These are phyloP conservation scores for Yarrowia phangngaensis DNA, from an alignment of 805 yeast genomes.

Conservation along the genomic window DNA sequence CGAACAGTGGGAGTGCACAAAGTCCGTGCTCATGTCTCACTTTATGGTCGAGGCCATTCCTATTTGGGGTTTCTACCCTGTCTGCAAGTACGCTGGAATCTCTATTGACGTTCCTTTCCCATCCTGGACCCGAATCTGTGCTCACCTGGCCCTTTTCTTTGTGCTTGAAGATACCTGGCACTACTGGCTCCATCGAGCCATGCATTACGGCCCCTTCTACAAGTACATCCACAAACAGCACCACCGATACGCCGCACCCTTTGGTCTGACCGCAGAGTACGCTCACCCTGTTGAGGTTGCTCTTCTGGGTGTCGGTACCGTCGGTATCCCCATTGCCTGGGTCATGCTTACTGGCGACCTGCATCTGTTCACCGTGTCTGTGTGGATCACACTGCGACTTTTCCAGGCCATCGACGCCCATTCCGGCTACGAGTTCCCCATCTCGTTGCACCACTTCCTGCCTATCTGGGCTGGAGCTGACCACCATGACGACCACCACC, in stretches of 20 bases:
- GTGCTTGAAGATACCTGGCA: slow-evolving; percentile 94
- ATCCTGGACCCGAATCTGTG: slow-evolving; percentile 49
- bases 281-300: slow-evolving; percentile 95
- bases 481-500: slow-evolving; percentile 97
- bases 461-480: slow-evolving; percentile 99
- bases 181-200: slow-evolving; percentile 87
- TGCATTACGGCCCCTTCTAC: slow-evolving; percentile 86
- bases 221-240: slow-evolving; percentile 95
- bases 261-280: slow-evolving; percentile 94
- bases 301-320: slow-evolving; percentile 90
- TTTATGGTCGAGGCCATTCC: slow-evolving; percentile 92
- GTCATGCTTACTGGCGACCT: slow-evolving; percentile 69
- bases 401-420: slow-evolving; percentile 97
- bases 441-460: slow-evolving; percentile 86
- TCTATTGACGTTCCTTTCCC: slow-evolving; percentile 84
- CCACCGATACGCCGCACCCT: slow-evolving; percentile 97
- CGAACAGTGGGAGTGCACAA: slow-evolving; percentile 92
- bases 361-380: slow-evolving; percentile 83
- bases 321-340: slow-evolving; percentile 87
- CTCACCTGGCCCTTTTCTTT: slow-evolving; percentile 74
- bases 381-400: slow-evolving; percentile 84
- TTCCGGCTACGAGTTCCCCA: slow-evolving; percentile 97
- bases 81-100: slow-evolving; percentile 78
- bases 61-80: slow-evolving; percentile 94
- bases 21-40: slow-evolving; percentile 79